phyloP scores from a whole-genome alignment of 139 green algal species.

The Gonium pectorale region DNA sequence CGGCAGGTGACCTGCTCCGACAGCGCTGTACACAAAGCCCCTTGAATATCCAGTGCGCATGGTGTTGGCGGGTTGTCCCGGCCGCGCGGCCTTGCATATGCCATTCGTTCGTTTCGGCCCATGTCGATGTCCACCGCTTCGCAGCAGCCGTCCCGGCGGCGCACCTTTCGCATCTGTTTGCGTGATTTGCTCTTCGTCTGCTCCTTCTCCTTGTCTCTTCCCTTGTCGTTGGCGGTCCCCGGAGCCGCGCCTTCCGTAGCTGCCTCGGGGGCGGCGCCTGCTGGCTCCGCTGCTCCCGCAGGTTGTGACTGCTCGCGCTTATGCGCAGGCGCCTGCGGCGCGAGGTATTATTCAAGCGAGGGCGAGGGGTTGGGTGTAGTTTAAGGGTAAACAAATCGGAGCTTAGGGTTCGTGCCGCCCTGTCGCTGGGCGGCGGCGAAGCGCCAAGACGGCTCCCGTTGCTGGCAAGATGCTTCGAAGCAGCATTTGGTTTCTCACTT shows the following conservation, averaged over 20 bases:
- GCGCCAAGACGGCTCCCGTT: not conserved
- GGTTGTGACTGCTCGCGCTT: not conserved
- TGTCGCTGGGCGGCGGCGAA: not conserved
- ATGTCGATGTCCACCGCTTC: no score
- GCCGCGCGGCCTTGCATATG: no score
- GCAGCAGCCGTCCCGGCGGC: not conserved
- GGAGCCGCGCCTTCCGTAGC: not conserved
- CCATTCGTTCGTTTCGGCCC: no score
- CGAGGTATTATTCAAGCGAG: not conserved
- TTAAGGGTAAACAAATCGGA: not conserved
- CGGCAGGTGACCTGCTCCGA: no score
- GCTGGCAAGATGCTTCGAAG: not conserved
- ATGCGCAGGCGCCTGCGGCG: not conserved
- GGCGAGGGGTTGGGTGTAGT: no score
- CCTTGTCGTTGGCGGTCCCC: not conserved
- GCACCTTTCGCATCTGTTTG: constrained; percentile 26
- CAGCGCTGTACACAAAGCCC: no score
- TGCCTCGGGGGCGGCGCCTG: no score
- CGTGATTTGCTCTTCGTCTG: constrained; percentile 16
- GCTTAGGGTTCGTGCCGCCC: no score
- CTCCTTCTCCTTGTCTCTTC: not conserved
- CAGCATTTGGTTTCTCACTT: not conserved
- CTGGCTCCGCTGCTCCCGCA: not conserved
- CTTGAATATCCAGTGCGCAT: no score
- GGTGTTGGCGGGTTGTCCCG: no score